Evolutionary conservation across 371 early-diverging fungal genomes (phyloP).

Genomic region (Funneliformis caledonium): DNA sequence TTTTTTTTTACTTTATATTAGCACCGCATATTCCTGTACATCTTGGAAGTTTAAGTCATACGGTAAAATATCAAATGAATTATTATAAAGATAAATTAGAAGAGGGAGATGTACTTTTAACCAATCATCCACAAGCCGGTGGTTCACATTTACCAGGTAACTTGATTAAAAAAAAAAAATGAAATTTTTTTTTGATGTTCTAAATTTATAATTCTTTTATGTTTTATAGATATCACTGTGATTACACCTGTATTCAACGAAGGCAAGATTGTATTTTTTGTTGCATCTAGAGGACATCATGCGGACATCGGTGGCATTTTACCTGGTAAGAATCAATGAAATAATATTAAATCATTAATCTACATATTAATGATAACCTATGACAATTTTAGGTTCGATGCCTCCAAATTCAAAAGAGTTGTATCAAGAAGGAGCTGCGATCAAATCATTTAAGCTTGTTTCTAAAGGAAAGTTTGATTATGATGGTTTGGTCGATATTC

Average conservation of each 20-base stretch:
- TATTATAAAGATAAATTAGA: slow-evolving; percentile 58
- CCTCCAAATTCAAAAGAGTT: slow-evolving; percentile 87
- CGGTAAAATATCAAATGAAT: slow-evolving; percentile 87
- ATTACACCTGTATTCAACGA: slow-evolving; percentile 95
- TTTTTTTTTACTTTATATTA: slow-evolving; percentile 44
- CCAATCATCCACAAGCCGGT: slow-evolving; percentile 96
- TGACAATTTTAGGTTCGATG: slow-evolving; percentile 58
- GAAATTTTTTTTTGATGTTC: not conserved
- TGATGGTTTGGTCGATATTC: slow-evolving; percentile 69
- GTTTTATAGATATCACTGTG: slow-evolving; percentile 82
- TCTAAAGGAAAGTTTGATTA: slow-evolving; percentile 78
- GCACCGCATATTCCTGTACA: slow-evolving; percentile 98
- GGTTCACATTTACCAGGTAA: slow-evolving; percentile 90
- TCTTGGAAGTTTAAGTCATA: slow-evolving; percentile 91
- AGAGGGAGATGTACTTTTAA: slow-evolving; percentile 90
- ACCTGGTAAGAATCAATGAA: slow-evolving; percentile 57
- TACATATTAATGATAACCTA: not conserved
- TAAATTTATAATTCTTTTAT: slow-evolving; percentile 15
- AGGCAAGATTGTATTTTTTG: slow-evolving; percentile 87
- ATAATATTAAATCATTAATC: not conserved
- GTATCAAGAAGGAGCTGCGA: slow-evolving; percentile 93
- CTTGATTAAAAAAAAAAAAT: not conserved
- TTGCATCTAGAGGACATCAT: slow-evolving; percentile 95
- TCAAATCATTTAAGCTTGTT: slow-evolving; percentile 89
- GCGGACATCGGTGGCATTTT: slow-evolving; percentile 94